Evolutionary conservation across 768 basidiomycete genomes (phyloP).

Genomic region (Psilocybe azurescens): DNA sequence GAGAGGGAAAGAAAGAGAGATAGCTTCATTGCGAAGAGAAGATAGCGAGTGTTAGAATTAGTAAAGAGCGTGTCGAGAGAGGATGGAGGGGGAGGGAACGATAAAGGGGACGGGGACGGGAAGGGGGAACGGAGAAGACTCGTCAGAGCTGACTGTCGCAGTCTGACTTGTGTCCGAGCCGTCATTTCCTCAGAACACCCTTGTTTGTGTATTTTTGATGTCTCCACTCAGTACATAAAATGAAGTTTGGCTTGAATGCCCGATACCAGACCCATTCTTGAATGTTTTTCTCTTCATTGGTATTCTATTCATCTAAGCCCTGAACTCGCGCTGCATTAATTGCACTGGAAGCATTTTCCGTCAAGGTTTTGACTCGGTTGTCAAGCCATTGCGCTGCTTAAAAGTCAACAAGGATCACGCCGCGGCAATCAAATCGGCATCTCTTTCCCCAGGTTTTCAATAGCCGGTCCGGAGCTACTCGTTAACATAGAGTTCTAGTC

Average conservation of each 20-base stretch:
- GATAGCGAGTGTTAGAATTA: slow-evolving; percentile 28
- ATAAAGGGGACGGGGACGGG: slow-evolving; percentile 10
- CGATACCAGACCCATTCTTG: background rate
- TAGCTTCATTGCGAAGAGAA: slow-evolving; percentile 46
- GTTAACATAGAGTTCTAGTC: background rate
- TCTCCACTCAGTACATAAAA: slow-evolving; percentile 6
- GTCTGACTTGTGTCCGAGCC: slow-evolving; percentile 2
- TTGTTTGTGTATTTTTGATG: slow-evolving; percentile 25
- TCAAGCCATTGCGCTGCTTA: background rate
- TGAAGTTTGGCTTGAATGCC: no score
- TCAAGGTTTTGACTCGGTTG: background rate
- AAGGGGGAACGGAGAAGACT: background rate
- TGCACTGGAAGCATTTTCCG: no score
- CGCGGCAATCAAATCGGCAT: background rate
- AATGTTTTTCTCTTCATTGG: no score
- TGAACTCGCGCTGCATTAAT: no score
- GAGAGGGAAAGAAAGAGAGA: slow-evolving; percentile 42
- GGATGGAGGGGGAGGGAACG: slow-evolving; percentile 17
- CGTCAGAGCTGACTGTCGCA: slow-evolving; percentile 11
- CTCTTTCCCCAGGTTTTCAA: slow-evolving; percentile 12
- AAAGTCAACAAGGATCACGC: background rate
- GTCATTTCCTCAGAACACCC: slow-evolving; percentile 10
- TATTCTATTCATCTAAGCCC: no score
- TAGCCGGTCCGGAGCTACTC: slow-evolving; percentile 18
- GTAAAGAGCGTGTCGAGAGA: slow-evolving; percentile 31